A percentile compares a stretch with the other conserved stretches of the same genome.
These are phyloP conservation scores for Coniferiporia weirii DNA, from an alignment of 1,284 basidiomycete species.

Conservation along the genomic window DNA sequence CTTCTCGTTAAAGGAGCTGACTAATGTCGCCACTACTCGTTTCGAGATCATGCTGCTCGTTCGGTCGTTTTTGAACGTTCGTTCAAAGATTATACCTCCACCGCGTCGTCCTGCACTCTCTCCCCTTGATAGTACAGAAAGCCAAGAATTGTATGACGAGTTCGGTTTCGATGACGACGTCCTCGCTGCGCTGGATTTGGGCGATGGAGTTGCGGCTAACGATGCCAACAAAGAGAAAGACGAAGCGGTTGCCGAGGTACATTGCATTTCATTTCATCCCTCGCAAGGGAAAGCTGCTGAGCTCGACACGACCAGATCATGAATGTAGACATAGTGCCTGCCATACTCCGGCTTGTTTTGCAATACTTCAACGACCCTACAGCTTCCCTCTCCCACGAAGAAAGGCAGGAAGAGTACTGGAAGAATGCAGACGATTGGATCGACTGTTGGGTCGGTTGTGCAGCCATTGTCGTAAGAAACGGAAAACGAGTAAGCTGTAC, in stretches of 20 bases:
- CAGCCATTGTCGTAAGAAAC: conserved; percentile 60
- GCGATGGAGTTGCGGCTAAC: conserved; percentile 23
- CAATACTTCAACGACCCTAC: conserved; percentile 39
- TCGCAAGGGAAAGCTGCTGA: conserved; percentile 13
- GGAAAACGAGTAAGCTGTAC: conserved; percentile 39
- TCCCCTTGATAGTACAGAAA: conserved; percentile 53
- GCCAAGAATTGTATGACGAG: conserved; percentile 66
- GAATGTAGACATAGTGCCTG: conserved; percentile 47
- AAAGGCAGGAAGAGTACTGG: conserved; percentile 27
- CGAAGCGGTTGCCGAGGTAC: conserved; percentile 37
- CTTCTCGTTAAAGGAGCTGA: conserved; percentile 42
- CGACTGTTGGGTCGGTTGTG: conserved; percentile 77
- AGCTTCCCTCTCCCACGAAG: conserved; percentile 22
- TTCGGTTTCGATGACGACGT: conserved; percentile 58
- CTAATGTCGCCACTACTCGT: conserved; percentile 36
- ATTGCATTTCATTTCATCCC: conserved; percentile 9
- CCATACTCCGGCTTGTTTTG: conserved; percentile 59
- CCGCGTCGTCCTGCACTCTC: conserved; percentile 35
- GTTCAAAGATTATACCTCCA: conserved; percentile 45
- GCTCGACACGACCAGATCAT: conserved; percentile 39
- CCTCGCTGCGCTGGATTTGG: conserved; percentile 44
- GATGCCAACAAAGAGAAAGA: conserved; percentile 36
- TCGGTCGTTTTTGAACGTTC: conserved; percentile 60
- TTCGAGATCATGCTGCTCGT: conserved; percentile 55
- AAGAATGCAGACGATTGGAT: conserved; percentile 50